Evolutionary conservation across 116 monocot genomes (phyloP).

Genomic region (Cymodocea nodosa): DNA sequence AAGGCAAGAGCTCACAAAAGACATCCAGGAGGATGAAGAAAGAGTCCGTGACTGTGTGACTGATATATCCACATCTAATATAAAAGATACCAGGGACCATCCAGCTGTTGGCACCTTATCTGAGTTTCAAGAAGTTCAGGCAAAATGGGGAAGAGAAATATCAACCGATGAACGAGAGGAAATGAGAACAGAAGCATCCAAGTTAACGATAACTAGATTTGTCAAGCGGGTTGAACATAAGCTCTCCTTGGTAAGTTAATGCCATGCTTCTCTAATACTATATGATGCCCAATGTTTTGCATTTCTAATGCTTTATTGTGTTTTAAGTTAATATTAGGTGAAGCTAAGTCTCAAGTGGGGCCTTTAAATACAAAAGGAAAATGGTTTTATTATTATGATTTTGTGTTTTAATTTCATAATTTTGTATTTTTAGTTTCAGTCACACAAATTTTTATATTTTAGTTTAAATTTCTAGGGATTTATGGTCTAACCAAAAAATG

Average conservation of each 20-base stretch:
- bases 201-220: conserved; percentile 33
- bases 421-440: too few species aligned
- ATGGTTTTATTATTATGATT: too few species aligned
- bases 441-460: too few species aligned
- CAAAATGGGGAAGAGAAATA: conserved; percentile 23
- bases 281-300: too few species aligned
- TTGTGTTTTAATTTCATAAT: too few species aligned
- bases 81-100: conserved; percentile 20
- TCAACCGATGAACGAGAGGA: conserved; percentile 44
- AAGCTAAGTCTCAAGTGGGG: too few species aligned
- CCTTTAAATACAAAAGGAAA: too few species aligned
- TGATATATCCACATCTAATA: conserved; percentile 2
- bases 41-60: conserved; percentile 24
- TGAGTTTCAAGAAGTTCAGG: conserved; percentile 27
- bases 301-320: too few species aligned
- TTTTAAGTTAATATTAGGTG: too few species aligned
- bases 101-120: conserved; percentile 83
- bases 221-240: conserved; percentile 84
- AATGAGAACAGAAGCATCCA: conserved; percentile 74
- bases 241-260: conserved; percentile 54
- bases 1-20: conserved; percentile 75
- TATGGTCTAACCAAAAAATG: too few species aligned
- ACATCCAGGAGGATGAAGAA: conserved; percentile 81
- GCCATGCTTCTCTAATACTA: background rate
- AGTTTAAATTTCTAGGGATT: too few species aligned